Evolutionary conservation across 2,329 filamentous ascomycete species (phyloP).

Genomic region (Colletotrichum gloeosporioides): DNA sequence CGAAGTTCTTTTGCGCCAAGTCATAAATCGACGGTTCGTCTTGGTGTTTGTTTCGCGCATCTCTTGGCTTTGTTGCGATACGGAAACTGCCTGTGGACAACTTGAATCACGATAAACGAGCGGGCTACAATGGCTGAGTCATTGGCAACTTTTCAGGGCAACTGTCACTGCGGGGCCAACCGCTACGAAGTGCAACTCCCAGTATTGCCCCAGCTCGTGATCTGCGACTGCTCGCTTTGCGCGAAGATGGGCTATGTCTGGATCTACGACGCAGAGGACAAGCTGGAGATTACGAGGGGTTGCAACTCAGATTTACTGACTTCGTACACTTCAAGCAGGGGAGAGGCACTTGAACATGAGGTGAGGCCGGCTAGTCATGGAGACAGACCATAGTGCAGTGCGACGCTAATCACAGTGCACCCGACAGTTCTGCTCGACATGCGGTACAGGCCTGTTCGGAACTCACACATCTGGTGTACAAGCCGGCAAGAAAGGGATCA

Average conservation of each 20-base stretch:
- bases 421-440: slow-evolving; percentile 31
- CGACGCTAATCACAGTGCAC: background rate
- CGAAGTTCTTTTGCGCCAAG: background rate
- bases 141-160: slow-evolving; percentile 21
- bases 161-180: slow-evolving; percentile 35
- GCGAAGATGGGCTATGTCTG: slow-evolving; percentile 33
- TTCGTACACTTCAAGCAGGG: background rate
- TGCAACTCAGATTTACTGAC: slow-evolving; percentile 1
- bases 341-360: slow-evolving; percentile 15
- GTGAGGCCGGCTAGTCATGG: slow-evolving; percentile 5
- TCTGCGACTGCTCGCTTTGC: slow-evolving; percentile 31
- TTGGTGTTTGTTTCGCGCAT: background rate
- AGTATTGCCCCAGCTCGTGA: background rate
- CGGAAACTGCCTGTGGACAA: background rate
- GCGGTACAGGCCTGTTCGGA: slow-evolving; percentile 30
- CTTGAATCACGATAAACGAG: background rate
- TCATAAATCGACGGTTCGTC: background rate
- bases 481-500: slow-evolving; percentile 26
- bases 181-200: slow-evolving; percentile 27
- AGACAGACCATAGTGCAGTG: background rate
- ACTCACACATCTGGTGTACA: slow-evolving; percentile 27
- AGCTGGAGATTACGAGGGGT: slow-evolving; percentile 20
- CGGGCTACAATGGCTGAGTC: background rate
- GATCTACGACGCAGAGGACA: slow-evolving; percentile 13
- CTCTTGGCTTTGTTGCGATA: background rate